These are phyloP conservation scores for Corymbia calophylla DNA, from an alignment of 441 rosid genomes.

Conservation along the genomic window DNA sequence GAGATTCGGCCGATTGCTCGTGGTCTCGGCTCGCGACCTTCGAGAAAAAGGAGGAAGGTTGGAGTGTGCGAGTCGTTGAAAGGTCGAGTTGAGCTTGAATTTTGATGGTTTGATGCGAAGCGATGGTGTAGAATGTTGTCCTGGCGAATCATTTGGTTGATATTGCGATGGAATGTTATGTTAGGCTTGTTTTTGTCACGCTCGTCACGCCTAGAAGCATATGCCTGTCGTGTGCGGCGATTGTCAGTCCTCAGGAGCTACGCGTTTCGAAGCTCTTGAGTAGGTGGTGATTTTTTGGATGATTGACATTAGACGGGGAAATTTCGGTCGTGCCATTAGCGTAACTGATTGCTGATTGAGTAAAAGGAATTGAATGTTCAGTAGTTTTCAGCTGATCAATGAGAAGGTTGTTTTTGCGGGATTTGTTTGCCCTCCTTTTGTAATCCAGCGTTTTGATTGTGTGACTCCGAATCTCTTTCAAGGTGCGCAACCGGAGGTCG, in stretches of 20 bases:
- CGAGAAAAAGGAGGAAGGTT: neutral
- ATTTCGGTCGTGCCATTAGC: neutral
- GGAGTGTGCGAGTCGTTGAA: neutral
- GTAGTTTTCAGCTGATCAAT: neutral
- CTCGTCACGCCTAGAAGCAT: neutral
- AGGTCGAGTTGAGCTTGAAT: neutral
- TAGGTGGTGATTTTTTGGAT: neutral
- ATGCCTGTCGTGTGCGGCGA: neutral
- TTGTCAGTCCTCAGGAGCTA: neutral
- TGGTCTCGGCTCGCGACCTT: neutral
- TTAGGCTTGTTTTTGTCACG: neutral
- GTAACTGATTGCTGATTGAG: neutral
- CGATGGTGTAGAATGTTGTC: neutral
- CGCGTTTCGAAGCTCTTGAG: neutral
- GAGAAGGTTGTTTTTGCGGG: neutral
- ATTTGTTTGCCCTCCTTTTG: neutral
- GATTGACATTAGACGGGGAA: neutral
- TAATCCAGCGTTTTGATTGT: neutral
- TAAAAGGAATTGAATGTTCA: neutral
- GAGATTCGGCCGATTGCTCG: neutral
- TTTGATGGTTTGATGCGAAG: neutral
- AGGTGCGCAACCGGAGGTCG: constrained; percentile 17
- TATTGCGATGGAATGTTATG: neutral
- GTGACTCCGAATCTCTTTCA: neutral
- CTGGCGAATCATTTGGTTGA: neutral